Evolutionary conservation across 2,329 filamentous ascomycete genomes (phyloP), one percentile per base, ranked within the genome.

Genomic region (Lachnellula arida): DNA sequence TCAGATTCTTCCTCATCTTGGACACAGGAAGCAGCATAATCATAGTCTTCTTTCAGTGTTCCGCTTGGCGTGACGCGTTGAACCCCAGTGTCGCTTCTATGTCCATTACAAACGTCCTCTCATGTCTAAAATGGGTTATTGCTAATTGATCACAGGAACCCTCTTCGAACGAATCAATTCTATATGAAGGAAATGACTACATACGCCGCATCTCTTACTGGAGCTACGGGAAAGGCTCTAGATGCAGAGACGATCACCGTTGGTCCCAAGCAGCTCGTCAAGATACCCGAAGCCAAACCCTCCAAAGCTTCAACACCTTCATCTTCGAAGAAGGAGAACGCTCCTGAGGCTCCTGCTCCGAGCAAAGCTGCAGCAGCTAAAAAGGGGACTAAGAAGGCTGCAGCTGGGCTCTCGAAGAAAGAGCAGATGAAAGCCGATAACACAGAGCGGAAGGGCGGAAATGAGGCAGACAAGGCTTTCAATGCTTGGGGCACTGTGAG

Each of bases 121-220:
- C 28, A 32, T 32, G 9, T 32, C 28, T 32, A 32, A 32, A 44
- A 57, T 12, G 12, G 11, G 5, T 8, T 40, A 9, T 34, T 44
- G 39, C 55, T 61, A 47, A 58, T 35, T 4, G 32, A 32, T 19
- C 23, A 48, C 25, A 68, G 67, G 25, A 70, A 71, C 51, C 68
- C 68, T 9, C 57, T 70, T 7, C 62, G 68, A 28, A 64, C 60
- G 4, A 71, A 86, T 46, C 86, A 91, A 63, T 76, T 75, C 51
- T 84, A 82, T 65, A 87, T 88, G 80, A 78, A 80, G 1, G 84
- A 88, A 56, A 87, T 87, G 71, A 77, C 78, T 28, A 75, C 78
- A 1, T 91, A 91, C 67, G 85, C 88, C 1, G 85, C 84, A 12
- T 89, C 85, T 69, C 74, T 91, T 47, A 88, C 85, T 0, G 86